These are phyloP conservation scores for Scenedesmus sp. DNA, from an alignment of 163 green algal species.

Conservation along the genomic window DNA sequence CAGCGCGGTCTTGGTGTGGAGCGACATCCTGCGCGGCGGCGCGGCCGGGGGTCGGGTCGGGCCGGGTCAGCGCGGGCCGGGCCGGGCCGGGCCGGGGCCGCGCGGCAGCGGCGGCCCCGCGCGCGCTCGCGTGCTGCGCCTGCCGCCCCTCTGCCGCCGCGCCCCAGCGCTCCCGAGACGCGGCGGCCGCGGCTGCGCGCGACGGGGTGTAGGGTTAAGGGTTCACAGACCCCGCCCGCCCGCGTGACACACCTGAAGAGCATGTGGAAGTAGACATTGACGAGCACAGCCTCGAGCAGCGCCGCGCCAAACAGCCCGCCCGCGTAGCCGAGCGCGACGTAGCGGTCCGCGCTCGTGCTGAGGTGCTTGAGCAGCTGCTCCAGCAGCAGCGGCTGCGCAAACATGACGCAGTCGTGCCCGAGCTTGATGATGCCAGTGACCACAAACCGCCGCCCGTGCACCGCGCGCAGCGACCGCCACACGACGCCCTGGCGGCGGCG, in stretches of 20 bases:
- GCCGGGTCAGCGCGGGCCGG: too few relatives aligned
- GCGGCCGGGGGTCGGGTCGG: too few relatives aligned
- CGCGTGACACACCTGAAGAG: conserved; percentile 52
- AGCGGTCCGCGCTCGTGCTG: conserved; percentile 29
- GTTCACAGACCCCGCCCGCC: too few relatives aligned
- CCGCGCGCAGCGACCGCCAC: conserved; percentile 60
- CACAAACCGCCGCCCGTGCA: conserved; percentile 58
- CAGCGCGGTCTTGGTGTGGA: conserved; percentile 47
- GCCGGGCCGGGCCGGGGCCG: too few relatives aligned
- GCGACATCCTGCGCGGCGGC: conserved; percentile 40
- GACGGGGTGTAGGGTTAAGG: too few relatives aligned
- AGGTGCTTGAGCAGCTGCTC: conserved; percentile 76
- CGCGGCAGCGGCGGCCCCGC: too few relatives aligned
- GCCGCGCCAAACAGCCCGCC: conserved; percentile 58
- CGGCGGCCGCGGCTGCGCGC: too few relatives aligned
- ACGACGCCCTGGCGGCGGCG: conserved; percentile 51
- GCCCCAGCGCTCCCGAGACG: too few relatives aligned
- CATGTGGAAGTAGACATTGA: conserved; percentile 88
- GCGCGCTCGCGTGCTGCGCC: too few relatives aligned
- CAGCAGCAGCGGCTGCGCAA: conserved; percentile 75
- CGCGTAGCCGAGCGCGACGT: conserved; percentile 60
- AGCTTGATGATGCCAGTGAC: conserved; percentile 78
- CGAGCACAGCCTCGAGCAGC: conserved; percentile 69
- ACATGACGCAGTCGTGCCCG: conserved; percentile 80
- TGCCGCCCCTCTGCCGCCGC: too few relatives aligned